Percentiles rank a stretch among this genome's conserved stretches.
These are phyloP conservation scores for Neurospora africana DNA, from an alignment of 495 filamentous ascomycete genomes.

Conservation along the genomic window DNA sequence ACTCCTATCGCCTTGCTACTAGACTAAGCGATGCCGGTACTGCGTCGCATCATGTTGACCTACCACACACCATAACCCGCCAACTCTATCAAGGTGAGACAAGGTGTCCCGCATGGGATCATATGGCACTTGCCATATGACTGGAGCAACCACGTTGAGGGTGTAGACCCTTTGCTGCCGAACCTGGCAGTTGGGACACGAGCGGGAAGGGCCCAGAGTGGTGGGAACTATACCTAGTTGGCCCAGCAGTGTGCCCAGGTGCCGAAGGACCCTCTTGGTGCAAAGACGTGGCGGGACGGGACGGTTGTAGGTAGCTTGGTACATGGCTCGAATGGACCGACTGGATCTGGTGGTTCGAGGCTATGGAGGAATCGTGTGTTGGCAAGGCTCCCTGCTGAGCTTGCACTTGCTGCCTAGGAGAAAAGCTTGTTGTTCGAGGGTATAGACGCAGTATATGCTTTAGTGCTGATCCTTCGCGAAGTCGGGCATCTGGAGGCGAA, in stretches of 20 bases:
- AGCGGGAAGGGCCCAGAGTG: not conserved
- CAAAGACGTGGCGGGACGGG: not conserved
- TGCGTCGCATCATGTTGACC: not conserved
- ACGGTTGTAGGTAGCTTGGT: not conserved
- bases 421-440: not conserved
- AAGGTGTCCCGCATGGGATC: not conserved
- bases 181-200: not conserved
- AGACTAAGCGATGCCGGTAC: not conserved
- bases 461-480: not conserved
- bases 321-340: not conserved
- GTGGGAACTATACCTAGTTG: not conserved
- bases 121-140: not conserved
- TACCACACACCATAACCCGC: not conserved
- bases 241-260: not conserved
- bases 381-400: not conserved
- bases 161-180: not conserved
- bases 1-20: not conserved
- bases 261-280: not conserved
- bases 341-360: not conserved
- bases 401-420: not conserved
- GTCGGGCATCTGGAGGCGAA: not conserved
- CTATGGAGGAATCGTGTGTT: not conserved
- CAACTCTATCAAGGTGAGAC: not conserved
- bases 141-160: not conserved
- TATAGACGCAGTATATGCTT: not conserved